These are phyloP conservation scores for Dalbergia cochinchinensis DNA, from an alignment of 306 rosid genomes.

Conservation along the genomic window DNA sequence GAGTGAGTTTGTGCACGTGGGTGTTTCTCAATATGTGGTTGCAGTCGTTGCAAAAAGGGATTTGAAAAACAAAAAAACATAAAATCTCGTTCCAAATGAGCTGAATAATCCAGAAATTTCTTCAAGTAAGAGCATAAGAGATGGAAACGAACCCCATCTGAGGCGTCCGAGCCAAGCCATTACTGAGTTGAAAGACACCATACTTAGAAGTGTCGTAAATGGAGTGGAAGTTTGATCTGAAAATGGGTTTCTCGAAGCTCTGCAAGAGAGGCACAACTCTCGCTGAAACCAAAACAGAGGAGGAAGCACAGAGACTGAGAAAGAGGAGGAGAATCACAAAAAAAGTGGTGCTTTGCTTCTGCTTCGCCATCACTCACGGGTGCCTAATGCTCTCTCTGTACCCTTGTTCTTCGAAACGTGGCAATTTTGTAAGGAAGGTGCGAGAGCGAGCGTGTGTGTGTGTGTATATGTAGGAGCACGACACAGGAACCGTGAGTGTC, in stretches of 20 bases:
- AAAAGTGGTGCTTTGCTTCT: constrained; percentile 38
- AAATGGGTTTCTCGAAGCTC: constrained; percentile 57
- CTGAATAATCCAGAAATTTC: background rate
- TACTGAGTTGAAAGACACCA: constrained; percentile 70
- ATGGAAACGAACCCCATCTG: constrained; percentile 82
- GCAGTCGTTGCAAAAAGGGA: background rate
- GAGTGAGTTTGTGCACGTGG: background rate
- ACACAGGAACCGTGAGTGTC: background rate
- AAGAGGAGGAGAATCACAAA: constrained; percentile 35
- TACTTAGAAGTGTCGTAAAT: constrained; percentile 84
- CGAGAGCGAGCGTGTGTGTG: background rate
- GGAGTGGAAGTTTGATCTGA: constrained; percentile 57
- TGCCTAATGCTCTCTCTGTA: background rate
- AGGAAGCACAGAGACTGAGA: constrained; percentile 46
- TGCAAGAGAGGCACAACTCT: constrained; percentile 58
- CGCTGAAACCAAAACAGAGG: constrained; percentile 53
- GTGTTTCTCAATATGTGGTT: background rate
- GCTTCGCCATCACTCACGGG: constrained; percentile 56
- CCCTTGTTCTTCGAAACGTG: background rate
- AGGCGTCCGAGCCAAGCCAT: constrained; percentile 93
- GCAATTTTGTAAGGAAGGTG: background rate
- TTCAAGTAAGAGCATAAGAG: background rate
- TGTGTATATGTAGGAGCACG: background rate
- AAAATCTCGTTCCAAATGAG: background rate
- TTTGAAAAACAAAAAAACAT: background rate